These are phyloP conservation scores for Lunularia cruciata DNA, from an alignment of 225 moss, liverwort and hornwort species.

Conservation along the genomic window DNA sequence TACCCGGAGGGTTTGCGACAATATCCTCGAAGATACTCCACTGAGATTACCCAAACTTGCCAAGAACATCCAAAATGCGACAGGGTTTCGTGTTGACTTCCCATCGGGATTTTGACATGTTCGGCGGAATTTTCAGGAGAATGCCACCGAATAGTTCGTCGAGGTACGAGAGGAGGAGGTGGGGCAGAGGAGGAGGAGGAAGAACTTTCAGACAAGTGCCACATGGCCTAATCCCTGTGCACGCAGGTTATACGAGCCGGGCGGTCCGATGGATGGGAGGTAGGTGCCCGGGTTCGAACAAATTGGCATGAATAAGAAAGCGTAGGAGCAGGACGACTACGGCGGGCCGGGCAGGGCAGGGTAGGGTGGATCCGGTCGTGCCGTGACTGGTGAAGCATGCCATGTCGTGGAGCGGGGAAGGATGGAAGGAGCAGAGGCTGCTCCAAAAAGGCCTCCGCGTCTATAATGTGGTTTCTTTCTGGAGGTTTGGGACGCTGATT, in stretches of 20 bases:
- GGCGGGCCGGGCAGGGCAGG: neutral
- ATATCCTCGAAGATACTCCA: too few relatives aligned
- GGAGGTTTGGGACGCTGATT: too few relatives aligned
- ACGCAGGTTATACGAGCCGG: neutral
- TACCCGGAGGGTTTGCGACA: too few relatives aligned
- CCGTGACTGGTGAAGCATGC: neutral
- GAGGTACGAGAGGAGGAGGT: neutral
- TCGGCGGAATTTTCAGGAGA: neutral
- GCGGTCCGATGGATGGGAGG: neutral
- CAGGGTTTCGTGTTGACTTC: too few relatives aligned
- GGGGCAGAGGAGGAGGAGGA: neutral
- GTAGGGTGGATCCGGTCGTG: conserved; percentile 9
- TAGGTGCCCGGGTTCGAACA: neutral
- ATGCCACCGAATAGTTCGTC: neutral
- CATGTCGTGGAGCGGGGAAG: neutral
- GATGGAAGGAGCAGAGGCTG: neutral
- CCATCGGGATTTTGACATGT: too few relatives aligned
- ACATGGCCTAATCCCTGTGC: neutral
- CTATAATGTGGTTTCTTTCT: too few relatives aligned
- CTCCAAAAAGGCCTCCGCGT: too few relatives aligned
- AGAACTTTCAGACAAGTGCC: neutral
- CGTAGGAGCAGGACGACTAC: neutral
- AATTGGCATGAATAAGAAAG: neutral
- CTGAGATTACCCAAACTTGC: too few relatives aligned
- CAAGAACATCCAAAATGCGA: too few relatives aligned